Conservation (phyloP, 495 filamentous ascomycete species). For the Podospora comata region DNA sequence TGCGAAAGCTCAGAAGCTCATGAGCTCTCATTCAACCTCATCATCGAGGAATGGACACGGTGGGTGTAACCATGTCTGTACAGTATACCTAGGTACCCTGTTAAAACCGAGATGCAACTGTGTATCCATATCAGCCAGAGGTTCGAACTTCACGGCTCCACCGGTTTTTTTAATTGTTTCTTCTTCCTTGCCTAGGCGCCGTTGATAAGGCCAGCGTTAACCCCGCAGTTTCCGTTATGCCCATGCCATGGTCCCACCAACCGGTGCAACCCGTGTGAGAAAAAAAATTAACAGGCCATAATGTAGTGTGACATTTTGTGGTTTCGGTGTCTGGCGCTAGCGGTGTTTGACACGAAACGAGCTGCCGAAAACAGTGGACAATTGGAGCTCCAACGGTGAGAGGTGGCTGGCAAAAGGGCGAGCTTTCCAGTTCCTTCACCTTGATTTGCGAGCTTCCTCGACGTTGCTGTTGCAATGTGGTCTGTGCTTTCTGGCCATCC, state of each 20-base stretch:
- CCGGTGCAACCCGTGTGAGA: not conserved
- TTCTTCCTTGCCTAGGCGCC: not conserved
- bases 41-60: not conserved
- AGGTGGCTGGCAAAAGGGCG: not conserved
- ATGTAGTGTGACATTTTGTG: not conserved
- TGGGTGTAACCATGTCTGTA: not conserved
- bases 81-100: not conserved
- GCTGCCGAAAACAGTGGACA: not conserved
- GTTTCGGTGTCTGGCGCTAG: not conserved
- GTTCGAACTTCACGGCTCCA: not conserved
- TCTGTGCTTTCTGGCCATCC: not conserved
- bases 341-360: not conserved
- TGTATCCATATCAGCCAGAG: not conserved
- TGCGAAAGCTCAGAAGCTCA: not conserved
- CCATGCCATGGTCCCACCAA: not conserved
- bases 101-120: not conserved
- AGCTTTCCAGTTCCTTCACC: not conserved
- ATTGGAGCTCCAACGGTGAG: not conserved
- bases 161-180: constrained; percentile 1
- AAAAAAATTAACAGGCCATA: not conserved
- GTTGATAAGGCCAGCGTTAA: not conserved
- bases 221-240: not conserved
- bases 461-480: not conserved
- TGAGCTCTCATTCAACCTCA: not conserved
- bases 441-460: not conserved